These are phyloP conservation scores for Aspergillus phoenicis DNA, from an alignment of 2,329 filamentous ascomycete species.

Conservation along the genomic window DNA sequence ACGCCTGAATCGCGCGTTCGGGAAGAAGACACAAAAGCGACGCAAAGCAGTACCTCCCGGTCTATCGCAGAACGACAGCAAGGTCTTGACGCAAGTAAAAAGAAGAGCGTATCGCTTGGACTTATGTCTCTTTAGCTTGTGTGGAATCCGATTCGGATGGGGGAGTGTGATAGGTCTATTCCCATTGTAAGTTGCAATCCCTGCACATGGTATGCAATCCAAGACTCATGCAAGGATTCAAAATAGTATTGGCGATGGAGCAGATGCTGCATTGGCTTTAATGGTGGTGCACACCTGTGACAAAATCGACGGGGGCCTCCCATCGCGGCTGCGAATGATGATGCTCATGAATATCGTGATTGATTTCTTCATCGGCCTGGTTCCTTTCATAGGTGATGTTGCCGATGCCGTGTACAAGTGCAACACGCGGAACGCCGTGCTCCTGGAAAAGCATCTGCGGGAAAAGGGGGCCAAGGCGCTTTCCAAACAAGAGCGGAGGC, in stretches of 20 bases:
- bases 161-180: slow-evolving; percentile 80
- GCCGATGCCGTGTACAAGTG: slow-evolving; percentile 52
- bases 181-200: slow-evolving; percentile 68
- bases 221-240: not conserved
- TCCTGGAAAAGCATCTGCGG: slow-evolving; percentile 49
- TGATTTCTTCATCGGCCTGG: slow-evolving; percentile 52
- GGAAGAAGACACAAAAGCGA: slow-evolving; percentile 75
- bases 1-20: slow-evolving; percentile 64
- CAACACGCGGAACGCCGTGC: slow-evolving; percentile 51
- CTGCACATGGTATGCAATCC: not conserved
- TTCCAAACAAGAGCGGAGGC: slow-evolving; percentile 27
- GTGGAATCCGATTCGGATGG: slow-evolving; percentile 86
- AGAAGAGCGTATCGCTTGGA: slow-evolving; percentile 83
- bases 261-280: slow-evolving; percentile 73
- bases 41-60: slow-evolving; percentile 83
- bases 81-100: slow-evolving; percentile 83
- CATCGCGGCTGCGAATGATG: slow-evolving; percentile 56
- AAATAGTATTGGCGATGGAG: slow-evolving; percentile 69
- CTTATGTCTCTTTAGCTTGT: slow-evolving; percentile 77
- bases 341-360: slow-evolving; percentile 79
- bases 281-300: slow-evolving; percentile 73
- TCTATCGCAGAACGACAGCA: slow-evolving; percentile 77
- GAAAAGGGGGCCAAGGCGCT: slow-evolving; percentile 42
- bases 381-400: slow-evolving; percentile 55
- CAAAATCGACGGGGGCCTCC: slow-evolving; percentile 74